These are phyloP conservation scores for Lithohypha guttulata DNA, from an alignment of 2,329 filamentous ascomycete species.

Conservation along the genomic window DNA sequence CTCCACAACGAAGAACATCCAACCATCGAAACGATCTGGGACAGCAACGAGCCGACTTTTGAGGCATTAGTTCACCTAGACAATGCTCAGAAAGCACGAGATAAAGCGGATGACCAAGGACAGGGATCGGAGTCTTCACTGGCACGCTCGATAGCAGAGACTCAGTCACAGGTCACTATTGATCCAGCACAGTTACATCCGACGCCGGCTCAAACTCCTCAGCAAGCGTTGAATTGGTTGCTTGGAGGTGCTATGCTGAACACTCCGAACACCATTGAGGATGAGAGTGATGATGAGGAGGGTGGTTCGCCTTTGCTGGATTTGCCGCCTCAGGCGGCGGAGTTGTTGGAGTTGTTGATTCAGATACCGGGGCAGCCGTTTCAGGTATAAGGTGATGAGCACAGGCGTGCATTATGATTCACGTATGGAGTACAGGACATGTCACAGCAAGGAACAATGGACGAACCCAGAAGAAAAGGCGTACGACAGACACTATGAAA, in stretches of 20 bases:
- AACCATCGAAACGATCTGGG: conserved; percentile 14
- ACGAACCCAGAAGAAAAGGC: too few relatives aligned
- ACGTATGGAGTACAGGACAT: too few relatives aligned
- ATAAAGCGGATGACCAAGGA: background rate
- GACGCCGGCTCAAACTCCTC: too few relatives aligned
- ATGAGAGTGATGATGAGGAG: conserved; percentile 1
- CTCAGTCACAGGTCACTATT: too few relatives aligned
- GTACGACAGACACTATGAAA: too few relatives aligned
- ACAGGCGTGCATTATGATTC: too few relatives aligned
- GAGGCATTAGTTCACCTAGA: background rate
- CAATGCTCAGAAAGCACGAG: background rate
- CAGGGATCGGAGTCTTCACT: too few relatives aligned
- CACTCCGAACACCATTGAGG: background rate
- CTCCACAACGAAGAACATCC: conserved; percentile 20
- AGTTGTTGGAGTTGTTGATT: conserved; percentile 8
- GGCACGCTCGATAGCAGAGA: too few relatives aligned
- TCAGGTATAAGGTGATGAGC: conserved; percentile 4
- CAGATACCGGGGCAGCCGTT: conserved; percentile 5
- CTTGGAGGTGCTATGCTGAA: background rate
- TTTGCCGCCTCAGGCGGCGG: conserved; percentile 2
- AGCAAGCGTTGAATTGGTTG: background rate
- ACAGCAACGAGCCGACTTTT: conserved; percentile 7
- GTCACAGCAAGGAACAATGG: too few relatives aligned
- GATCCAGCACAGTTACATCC: too few relatives aligned
- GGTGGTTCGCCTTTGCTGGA: background rate